Evolutionary conservation across 2,329 filamentous ascomycete genomes (phyloP).

Genomic region (Tricladium varicosporioides): DNA sequence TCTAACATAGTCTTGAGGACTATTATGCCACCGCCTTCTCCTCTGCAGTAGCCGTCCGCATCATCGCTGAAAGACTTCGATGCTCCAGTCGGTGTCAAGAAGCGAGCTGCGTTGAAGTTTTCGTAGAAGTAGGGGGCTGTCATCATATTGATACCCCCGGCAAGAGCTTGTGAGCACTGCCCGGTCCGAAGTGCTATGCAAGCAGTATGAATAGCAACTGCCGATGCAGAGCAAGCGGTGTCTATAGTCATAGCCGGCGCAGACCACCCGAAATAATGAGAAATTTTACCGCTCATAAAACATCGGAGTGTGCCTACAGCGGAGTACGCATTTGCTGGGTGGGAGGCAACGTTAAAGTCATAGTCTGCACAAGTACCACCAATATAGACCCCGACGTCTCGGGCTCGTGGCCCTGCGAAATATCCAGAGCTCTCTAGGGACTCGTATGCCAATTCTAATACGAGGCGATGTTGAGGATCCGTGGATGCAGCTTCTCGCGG

Average conservation of each 20-base stretch:
- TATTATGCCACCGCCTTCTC: slow-evolving; percentile 56
- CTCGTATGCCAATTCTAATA: slow-evolving; percentile 62
- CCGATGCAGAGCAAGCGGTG: background rate
- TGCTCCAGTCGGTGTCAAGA: slow-evolving; percentile 26
- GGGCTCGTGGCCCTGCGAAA: background rate
- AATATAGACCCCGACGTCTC: slow-evolving; percentile 10
- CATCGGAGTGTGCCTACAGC: background rate
- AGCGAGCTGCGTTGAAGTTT: slow-evolving; percentile 18
- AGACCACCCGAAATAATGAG: background rate
- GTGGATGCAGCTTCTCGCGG: slow-evolving; percentile 36
- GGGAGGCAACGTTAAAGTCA: background rate
- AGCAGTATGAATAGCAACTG: background rate
- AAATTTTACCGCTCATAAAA: background rate
- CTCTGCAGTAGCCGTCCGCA: slow-evolving; percentile 13
- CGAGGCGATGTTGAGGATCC: slow-evolving; percentile 36
- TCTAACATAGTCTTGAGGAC: slow-evolving; percentile 45
- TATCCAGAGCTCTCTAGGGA: slow-evolving; percentile 41
- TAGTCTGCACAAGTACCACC: background rate
- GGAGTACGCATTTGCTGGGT: background rate
- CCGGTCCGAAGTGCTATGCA: background rate
- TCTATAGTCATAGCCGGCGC: background rate
- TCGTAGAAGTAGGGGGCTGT: slow-evolving; percentile 4
- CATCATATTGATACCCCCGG: slow-evolving; percentile 27
- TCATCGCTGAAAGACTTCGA: slow-evolving; percentile 39
- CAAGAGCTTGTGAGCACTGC: slow-evolving; percentile 16